Evolutionary conservation across 345 rosid species (phyloP), one percentile per base, ranked within the genome.

Genomic region (Salix brachista): DNA sequence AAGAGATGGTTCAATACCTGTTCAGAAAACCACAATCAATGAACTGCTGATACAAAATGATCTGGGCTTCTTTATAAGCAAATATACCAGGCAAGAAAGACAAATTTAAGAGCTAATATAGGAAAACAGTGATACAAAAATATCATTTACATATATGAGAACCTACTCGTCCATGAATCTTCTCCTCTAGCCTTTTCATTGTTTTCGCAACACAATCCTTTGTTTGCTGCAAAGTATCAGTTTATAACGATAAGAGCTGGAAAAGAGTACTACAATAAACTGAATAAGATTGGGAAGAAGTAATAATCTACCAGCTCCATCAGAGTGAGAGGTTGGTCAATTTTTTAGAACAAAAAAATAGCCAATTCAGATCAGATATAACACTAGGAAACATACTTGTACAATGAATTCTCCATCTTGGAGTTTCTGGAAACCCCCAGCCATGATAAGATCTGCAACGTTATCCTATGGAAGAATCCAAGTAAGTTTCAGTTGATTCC

Each of bases 201-300:
- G 93, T 92, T 83, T 86, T 88, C 34, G 81, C 85, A 62, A 90
- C 90, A 81, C 94, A 92, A 69, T 92, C 97, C 81, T 81, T 90
- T 21, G 93, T 90, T 30, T 81, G 90, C 97, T 92, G 88, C 79
- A 79, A 58, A 18, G 25, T 23, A 13, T 78, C 65, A 78, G 21
- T 65, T 8, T n/a, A 67, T 42, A 44, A 67, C 52, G 32, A 26
- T 58, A 34, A n/a, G 62, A 65, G 4, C 19, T 4, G 69, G 44
- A 52, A 28, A 78, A 23, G 17, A 74, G 41, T 37, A 60, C 6
- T n/a, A 19, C 26, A 67, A 68, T 32, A 17, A 30, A 36, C 26
- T 0, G 32, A n/a, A 71, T 54, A 34, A 25, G 17, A 54, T 12
- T 23, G 46, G 48, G 60, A 21, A 4, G 10, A 8, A 32, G 74